Evolutionary conservation across 2,329 filamentous ascomycete genomes (phyloP), one percentile per base, ranked within the genome.

Genomic region (Botrytis hyacinthi): DNA sequence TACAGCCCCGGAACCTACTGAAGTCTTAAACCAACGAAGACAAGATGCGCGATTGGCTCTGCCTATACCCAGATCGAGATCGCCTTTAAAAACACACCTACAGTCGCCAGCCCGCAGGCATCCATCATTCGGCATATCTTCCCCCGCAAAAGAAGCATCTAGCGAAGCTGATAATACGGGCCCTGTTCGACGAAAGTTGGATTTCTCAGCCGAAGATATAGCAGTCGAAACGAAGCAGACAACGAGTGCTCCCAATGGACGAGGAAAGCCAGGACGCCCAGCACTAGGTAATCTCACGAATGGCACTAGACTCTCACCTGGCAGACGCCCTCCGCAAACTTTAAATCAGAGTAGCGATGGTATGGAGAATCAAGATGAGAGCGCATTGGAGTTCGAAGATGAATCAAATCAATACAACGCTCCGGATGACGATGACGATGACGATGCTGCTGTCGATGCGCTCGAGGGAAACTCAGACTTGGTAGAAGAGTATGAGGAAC

Each of bases 361-460:
- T 18, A 78, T 81, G 20, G 79, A 84, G 76, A 79, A 86, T 77
- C 80, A 86, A 77, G 86, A 87, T n/a, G 73, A 77, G 26, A 60
- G 88, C 88, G 86, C 86, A 87, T 37, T 84, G 88, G 73, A 86
- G 82, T 71, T 76, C n/a, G 73, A 65, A 42, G 78, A 78, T 32
- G 75, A 78, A 48, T 77, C 76, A 18, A 73, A 76, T 60, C 77
- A 79, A 66, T 71, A 78, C 70, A 74, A 78, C 8, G 73, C 75
- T 66, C 75, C 73, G 20, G 60, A 71, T 66, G 73, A 66, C 40
- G 78, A 77, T 46, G 76, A 77, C 44, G 76, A 81, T 14, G 81
- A 82, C 51, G 80, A 81, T 26, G 79, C 78, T 29, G 81, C 78
- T 71, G 75, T 77, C 10, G 81, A 81, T 46, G 78, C 78, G 61